phyloP scores from a whole-genome alignment of 2,329 filamentous ascomycete species.

The Colletotrichum cordylinicola region DNA sequence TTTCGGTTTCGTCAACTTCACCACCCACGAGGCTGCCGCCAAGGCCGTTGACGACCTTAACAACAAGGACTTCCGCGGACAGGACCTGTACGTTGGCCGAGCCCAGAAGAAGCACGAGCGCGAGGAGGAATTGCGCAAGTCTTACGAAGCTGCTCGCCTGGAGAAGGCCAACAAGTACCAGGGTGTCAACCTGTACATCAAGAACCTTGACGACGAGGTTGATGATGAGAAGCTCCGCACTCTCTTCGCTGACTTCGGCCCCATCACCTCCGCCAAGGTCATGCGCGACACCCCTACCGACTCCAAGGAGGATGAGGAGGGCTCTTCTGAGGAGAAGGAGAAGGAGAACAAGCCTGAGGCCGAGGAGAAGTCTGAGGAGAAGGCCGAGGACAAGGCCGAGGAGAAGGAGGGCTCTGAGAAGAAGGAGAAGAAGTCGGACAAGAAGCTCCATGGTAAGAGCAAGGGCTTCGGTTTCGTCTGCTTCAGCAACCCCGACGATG shows the following conservation, averaged over 20 bases:
- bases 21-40: constrained; percentile 85
- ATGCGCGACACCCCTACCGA: constrained; percentile 83
- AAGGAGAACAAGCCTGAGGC: constrained; percentile 58
- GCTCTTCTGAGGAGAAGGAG: constrained; percentile 53
- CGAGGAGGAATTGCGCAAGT: constrained; percentile 98
- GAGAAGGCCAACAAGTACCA: constrained; percentile 99
- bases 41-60: constrained; percentile 92
- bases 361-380: constrained; percentile 45
- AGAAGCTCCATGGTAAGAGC: constrained; percentile 86
- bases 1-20: constrained; percentile 96
- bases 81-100: constrained; percentile 97
- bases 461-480: constrained; percentile 99
- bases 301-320: constrained; percentile 60
- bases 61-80: constrained; percentile 87
- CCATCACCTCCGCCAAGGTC: constrained; percentile 98
- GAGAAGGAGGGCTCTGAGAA: constrained; percentile 58
- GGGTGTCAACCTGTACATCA: constrained; percentile 99
- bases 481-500: constrained; percentile 99
- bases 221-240: constrained; percentile 97
- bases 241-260: constrained; percentile 89
- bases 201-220: constrained; percentile 96
- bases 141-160: constrained; percentile 95
- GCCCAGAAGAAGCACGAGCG: constrained; percentile 99
- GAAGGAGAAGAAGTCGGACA: constrained; percentile 65
- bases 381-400: constrained; percentile 46